Evolutionary conservation across 2,329 filamentous ascomycete species (phyloP).

Genomic region (Fusarium multiceps): DNA sequence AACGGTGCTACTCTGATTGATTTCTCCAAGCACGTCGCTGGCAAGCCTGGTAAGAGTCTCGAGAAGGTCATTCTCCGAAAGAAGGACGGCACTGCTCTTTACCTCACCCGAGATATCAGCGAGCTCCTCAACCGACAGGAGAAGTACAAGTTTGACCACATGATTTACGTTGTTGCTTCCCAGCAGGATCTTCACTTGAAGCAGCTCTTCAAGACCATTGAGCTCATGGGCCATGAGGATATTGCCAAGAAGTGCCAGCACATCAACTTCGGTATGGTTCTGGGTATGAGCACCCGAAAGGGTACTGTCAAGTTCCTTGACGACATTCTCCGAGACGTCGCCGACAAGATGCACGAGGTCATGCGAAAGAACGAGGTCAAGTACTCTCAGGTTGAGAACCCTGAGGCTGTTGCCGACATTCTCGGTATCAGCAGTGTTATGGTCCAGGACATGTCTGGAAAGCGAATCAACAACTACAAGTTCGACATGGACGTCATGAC

Average conservation of each 20-base stretch:
- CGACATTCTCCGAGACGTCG: constrained; percentile 69
- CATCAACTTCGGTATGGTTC: constrained; percentile 79
- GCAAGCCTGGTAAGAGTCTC: constrained; percentile 75
- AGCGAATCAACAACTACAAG: constrained; percentile 77
- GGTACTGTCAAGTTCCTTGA: constrained; percentile 79
- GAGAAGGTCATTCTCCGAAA: constrained; percentile 78
- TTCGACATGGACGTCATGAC: constrained; percentile 87
- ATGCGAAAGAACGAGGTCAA: constrained; percentile 93
- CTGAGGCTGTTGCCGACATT: constrained; percentile 82
- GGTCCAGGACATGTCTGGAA: constrained; percentile 98
- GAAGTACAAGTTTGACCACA: constrained; percentile 76
- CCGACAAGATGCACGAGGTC: constrained; percentile 96
- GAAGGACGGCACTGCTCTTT: constrained; percentile 79
- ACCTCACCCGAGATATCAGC: constrained; percentile 82
- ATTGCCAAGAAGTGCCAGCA: constrained; percentile 76
- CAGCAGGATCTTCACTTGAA: constrained; percentile 79
- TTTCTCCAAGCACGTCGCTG: constrained; percentile 74
- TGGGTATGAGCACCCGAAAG: constrained; percentile 76
- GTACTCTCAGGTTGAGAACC: constrained; percentile 89
- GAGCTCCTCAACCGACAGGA: constrained; percentile 74
- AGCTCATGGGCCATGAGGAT: constrained; percentile 76
- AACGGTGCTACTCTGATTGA: constrained; percentile 79
- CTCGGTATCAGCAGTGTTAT: constrained; percentile 95
- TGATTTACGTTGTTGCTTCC: constrained; percentile 82
- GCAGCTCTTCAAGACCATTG: constrained; percentile 81